phyloP scores from a whole-genome alignment of 768 basidiomycete genomes.

The Astraeus odoratus region DNA sequence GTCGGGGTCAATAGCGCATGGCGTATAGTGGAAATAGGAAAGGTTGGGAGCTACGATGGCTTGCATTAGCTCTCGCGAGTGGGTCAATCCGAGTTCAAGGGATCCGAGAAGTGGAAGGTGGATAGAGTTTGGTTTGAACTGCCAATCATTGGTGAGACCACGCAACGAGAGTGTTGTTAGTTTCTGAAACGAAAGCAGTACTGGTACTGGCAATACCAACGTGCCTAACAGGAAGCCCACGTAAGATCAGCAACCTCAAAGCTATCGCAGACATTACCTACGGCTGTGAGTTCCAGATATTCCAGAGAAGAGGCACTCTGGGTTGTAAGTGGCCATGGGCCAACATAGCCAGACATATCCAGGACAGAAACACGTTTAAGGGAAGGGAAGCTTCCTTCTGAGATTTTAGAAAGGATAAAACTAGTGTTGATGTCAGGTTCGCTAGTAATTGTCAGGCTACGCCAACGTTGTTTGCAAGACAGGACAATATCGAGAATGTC shows the following conservation, averaged over 20 bases:
- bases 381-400: neutral
- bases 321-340: neutral
- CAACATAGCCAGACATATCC: neutral
- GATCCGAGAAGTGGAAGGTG: neutral
- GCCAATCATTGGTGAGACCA: neutral
- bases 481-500: neutral
- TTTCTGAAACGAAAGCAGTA: neutral
- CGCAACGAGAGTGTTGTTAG: neutral
- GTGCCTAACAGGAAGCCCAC: neutral
- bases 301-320: neutral
- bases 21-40: neutral
- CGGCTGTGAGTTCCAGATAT: neutral
- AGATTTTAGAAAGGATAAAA: neutral
- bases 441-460: neutral
- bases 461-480: neutral
- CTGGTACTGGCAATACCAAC: neutral
- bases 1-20: no score
- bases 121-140: neutral
- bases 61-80: neutral
- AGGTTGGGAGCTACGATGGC: neutral
- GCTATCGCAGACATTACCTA: neutral
- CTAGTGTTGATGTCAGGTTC: neutral
- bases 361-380: neutral
- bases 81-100: neutral
- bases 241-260: neutral